Evolutionary conservation across 352 stramenopile genomes (phyloP).

Genomic region (Phytophthora palmivora): DNA sequence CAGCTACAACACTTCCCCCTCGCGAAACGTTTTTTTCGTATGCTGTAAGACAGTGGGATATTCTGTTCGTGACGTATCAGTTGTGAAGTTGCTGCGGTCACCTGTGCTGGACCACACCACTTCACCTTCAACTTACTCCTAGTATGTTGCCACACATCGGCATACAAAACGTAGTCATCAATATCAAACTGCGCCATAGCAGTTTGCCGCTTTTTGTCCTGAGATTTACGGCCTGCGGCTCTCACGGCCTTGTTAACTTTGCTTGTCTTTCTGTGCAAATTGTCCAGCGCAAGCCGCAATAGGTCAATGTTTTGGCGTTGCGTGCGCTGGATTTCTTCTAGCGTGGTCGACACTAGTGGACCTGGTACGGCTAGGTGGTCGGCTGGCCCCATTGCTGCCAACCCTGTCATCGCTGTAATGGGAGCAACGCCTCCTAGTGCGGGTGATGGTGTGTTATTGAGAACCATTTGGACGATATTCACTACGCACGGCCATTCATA

Average conservation of each 20-base stretch:
- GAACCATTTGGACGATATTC: slow-evolving; percentile 28
- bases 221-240: not conserved
- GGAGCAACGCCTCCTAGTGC: slow-evolving; percentile 31
- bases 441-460: slow-evolving; percentile 31
- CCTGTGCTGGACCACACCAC: too few relatives aligned
- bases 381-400: not conserved
- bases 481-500: too few relatives aligned
- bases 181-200: not conserved
- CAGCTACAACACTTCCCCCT: too few relatives aligned
- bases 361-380: not conserved
- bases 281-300: not conserved
- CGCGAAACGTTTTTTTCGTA: too few relatives aligned
- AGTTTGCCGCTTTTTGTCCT: not conserved
- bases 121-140: too few relatives aligned
- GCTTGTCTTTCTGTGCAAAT: not conserved
- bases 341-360: not conserved
- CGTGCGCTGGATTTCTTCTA: not conserved
- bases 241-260: not conserved
- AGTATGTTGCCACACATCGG: not conserved
- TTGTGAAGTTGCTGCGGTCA: too few relatives aligned
- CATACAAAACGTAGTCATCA: not conserved
- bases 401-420: slow-evolving; percentile 1
- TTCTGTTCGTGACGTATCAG: too few relatives aligned
- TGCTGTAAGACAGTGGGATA: too few relatives aligned
- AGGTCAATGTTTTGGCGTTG: not conserved